These are phyloP conservation scores for Pelargonium myrrhifolium DNA, from an alignment of 441 rosid genomes.

Conservation along the genomic window DNA sequence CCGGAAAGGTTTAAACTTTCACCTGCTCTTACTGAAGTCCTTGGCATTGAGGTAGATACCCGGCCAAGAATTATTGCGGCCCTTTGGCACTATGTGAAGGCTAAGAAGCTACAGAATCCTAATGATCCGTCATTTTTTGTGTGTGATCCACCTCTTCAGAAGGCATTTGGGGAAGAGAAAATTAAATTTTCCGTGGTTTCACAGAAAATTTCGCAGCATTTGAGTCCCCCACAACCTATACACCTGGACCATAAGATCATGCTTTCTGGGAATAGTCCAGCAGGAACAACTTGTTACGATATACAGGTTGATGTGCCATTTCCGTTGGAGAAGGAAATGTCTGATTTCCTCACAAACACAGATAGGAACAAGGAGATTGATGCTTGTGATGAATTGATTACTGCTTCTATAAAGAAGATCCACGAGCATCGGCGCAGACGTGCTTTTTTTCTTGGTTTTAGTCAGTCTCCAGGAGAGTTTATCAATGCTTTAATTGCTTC, in stretches of 20 bases:
- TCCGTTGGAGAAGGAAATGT: slow-evolving; percentile 79
- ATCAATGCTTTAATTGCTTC: slow-evolving; percentile 81
- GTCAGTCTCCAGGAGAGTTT: slow-evolving; percentile 94
- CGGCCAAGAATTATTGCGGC: slow-evolving; percentile 87
- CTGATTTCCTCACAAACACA: slow-evolving; percentile 62
- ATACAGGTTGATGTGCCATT: slow-evolving; percentile 82
- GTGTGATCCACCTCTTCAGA: slow-evolving; percentile 84
- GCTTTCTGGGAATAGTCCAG: slow-evolving; percentile 81
- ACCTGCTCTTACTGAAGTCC: slow-evolving; percentile 74
- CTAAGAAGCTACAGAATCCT: slow-evolving; percentile 79
- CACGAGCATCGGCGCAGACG: slow-evolving; percentile 86
- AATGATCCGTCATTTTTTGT: slow-evolving; percentile 75
- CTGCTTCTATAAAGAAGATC: slow-evolving; percentile 76
- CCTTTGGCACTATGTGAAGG: slow-evolving; percentile 93
- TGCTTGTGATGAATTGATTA: slow-evolving; percentile 80
- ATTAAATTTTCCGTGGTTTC: slow-evolving; percentile 73
- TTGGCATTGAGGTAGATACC: slow-evolving; percentile 86
- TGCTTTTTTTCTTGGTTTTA: slow-evolving; percentile 89
- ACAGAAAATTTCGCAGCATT: slow-evolving; percentile 72
- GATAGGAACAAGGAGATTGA: slow-evolving; percentile 92
- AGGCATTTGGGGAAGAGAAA: slow-evolving; percentile 83
- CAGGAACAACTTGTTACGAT: slow-evolving; percentile 84
- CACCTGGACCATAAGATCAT: slow-evolving; percentile 82
- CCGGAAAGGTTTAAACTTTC: slow-evolving; percentile 93
- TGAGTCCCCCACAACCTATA: slow-evolving; percentile 73